Evolutionary conservation across 176 grass and related monocot species (phyloP), one percentile per base, ranked within the genome.

Genomic region (Hyparrhenia diplandra): DNA sequence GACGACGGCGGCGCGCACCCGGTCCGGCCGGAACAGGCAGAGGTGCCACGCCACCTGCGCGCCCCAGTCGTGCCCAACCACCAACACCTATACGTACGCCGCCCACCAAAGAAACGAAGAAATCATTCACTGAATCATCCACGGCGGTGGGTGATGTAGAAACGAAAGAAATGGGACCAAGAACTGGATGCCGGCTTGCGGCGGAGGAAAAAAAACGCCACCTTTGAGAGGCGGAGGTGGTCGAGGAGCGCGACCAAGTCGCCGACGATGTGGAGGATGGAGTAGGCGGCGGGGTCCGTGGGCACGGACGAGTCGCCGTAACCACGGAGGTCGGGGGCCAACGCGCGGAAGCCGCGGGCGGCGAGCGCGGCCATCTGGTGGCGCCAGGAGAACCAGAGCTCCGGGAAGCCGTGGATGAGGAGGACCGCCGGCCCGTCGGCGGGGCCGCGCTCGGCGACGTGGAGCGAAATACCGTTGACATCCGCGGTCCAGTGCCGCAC

Each of bases 381-480:
- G 45, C 88, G 79, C 91, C 91, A 93, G 0, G 91, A 93, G 7
- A 93, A 21, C 88, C 88, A 90, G 5, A 93, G 68, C 88, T 94
- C 88, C 49, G 91, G 88, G 91, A 94, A 90, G 77, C 91, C 91
- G 36, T 94, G 91, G 62, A 94, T 1, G 55, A 91, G 91, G 29
- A 94, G 64, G 17, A 90, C 91, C 18, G 78, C 61, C 18, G 85
- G 74, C 7, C 64, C 88, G 6, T 6, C 46, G 36, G 77, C 35
- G 18, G 79, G 51, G 24, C 88, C 83, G 27, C 54, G 79, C 79
- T 91, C 88, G 6, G 85, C 88, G 16, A 94, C 82, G 54, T 93
- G 88, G 78, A 93, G 66, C 0, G 77, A 71, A 55, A 93, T 54
- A 21, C 82, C 91, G 62, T 91, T 90, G 0, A 87, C 81, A 1